phyloP scores from a whole-genome alignment of 2,329 filamentous ascomycete genomes.

The Knufia petricola region DNA sequence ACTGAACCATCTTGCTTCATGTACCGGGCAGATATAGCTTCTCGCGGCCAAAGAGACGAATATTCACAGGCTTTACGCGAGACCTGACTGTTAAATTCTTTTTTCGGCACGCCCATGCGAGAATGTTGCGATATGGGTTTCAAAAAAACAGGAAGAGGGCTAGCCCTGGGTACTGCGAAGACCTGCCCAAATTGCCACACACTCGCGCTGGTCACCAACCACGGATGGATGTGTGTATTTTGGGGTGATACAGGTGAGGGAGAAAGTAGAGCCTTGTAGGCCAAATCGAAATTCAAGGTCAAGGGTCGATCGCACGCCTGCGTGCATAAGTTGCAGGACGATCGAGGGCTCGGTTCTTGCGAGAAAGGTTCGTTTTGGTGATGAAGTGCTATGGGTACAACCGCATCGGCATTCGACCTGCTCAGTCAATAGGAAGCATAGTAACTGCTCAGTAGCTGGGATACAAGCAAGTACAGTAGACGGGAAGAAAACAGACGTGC shows the following conservation, averaged over 20 bases:
- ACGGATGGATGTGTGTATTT: neutral
- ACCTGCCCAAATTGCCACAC: neutral
- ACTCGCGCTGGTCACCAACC: neutral
- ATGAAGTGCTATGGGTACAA: constrained; percentile 1
- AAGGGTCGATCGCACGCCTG: constrained; percentile 2
- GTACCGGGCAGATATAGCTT: neutral
- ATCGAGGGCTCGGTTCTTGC: neutral
- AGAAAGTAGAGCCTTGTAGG: constrained; percentile 1
- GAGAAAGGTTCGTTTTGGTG: neutral
- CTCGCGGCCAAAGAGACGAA: neutral
- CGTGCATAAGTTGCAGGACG: constrained; percentile 8
- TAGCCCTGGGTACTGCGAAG: neutral
- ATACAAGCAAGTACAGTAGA: neutral
- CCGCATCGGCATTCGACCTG: neutral
- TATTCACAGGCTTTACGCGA: neutral
- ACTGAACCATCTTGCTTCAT: constrained; percentile 21
- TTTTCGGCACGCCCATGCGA: neutral
- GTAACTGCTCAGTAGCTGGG: neutral
- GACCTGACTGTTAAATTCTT: neutral
- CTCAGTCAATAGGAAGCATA: neutral
- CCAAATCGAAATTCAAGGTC: constrained; percentile 18
- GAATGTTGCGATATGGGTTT: neutral
- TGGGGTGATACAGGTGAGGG: neutral
- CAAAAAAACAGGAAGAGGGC: neutral
- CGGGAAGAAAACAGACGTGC: neutral